Evolutionary conservation across 2,329 filamentous ascomycete species (phyloP), one percentile per base, ranked within the genome.

Genomic region (Pseudogymnoascus sp.): DNA sequence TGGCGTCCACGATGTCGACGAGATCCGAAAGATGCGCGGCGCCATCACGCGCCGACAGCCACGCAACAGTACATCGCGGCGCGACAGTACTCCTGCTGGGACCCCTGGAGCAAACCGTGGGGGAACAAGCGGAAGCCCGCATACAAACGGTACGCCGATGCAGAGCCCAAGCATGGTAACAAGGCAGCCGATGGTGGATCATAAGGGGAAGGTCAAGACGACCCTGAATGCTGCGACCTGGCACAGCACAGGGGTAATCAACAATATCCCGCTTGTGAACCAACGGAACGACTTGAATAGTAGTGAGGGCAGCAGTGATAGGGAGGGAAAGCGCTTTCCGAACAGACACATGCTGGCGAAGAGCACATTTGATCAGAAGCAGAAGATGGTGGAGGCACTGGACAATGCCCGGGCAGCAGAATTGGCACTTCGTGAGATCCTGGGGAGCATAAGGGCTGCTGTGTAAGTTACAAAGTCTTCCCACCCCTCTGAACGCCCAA

Each of bases 1-100:
- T 76, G 92, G 92, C 59, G 78, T 96, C 52, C 93, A 97, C 75
- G 82, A 96, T 77, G 90, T 97, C 63, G 90, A 93, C 6, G 90
- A 91, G 74, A 97, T 97, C 70, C 84, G 84, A 68, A 90, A 89
- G 75, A 79, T 96, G 70, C 85, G 93, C 61, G 90, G 91, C 49
- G 84, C 85, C 65, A 96, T 97, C 74, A 97, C 93, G 25, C 82
- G 93, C 66, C 83, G 93, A 64, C 91, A 96, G 72, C 87, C 91
- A 2, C 84, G 90, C 69, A 84, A 82, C 62, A 71, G 67, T 62
- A 70, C 36, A n/a, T 77, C 80, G 22, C 83, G 81, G 64, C 82
- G 84, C 64, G 84, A 87, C 62, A 86, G 85, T n/a, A 87, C 85
- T 14, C 83, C 83, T 4, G 74, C 76, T 1, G 77, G 76, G 25